Conservation (phyloP, 2,329 filamentous ascomycete species). For the Amesomyces nigricolor region DNA sequence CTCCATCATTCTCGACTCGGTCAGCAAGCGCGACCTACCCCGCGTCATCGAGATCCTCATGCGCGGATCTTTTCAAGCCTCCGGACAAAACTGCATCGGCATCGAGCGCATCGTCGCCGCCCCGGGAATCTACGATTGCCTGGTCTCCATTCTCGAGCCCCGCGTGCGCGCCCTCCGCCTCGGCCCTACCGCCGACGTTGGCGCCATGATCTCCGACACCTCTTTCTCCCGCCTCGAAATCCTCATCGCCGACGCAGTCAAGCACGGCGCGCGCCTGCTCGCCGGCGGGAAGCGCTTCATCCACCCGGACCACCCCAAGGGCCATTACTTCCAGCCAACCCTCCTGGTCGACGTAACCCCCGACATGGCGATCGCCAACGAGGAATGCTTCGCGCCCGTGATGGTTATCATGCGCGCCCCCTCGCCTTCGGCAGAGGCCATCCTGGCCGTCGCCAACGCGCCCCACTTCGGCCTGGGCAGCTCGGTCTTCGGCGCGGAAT, state of each 20-base stretch:
- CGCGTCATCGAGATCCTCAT: constrained; percentile 78
- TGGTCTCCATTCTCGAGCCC: constrained; percentile 65
- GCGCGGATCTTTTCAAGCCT: constrained; percentile 88
- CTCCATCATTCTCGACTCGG: constrained; percentile 80
- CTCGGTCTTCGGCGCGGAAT: constrained; percentile 73
- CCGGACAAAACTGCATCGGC: constrained; percentile 96
- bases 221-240: constrained; percentile 70
- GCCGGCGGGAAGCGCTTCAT: constrained; percentile 66
- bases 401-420: constrained; percentile 76
- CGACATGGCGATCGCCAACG: constrained; percentile 78
- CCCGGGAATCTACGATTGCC: constrained; percentile 65
- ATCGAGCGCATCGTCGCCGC: constrained; percentile 87
- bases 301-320: constrained; percentile 68
- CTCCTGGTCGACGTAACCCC: constrained; percentile 84
- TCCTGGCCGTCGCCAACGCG: constrained; percentile 75
- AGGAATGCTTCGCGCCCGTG: constrained; percentile 89
- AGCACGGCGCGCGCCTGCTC: constrained; percentile 71
- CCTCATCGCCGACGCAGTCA: constrained; percentile 72
- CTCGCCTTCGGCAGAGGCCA: constrained; percentile 52
- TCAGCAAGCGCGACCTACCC: constrained; percentile 53
- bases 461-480: constrained; percentile 82
- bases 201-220: constrained; percentile 78
- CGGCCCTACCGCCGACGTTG: constrained; percentile 75
- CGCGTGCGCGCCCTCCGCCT: constrained; percentile 70
- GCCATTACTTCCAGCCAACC: constrained; percentile 90